Evolutionary conservation across 202 grass and related monocot species (phyloP).

Genomic region (Panicum hallii): DNA sequence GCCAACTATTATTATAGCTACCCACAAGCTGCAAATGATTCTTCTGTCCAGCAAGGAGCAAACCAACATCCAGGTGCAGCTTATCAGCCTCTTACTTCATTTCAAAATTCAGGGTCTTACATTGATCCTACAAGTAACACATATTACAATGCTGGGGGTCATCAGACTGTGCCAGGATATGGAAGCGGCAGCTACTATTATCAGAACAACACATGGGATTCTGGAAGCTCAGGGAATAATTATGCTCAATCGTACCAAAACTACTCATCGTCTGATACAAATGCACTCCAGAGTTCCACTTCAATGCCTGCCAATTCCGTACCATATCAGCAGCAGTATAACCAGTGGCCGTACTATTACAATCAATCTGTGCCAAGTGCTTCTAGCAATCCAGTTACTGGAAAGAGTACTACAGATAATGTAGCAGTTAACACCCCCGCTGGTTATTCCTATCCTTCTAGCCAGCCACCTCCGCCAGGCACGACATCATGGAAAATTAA

Average conservation of each 20-base stretch:
- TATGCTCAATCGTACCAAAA: constrained; percentile 58
- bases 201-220: constrained; percentile 59
- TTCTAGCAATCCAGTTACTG: constrained; percentile 57
- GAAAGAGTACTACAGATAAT: constrained; percentile 47
- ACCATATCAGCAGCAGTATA: constrained; percentile 82
- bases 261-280: constrained; percentile 70
- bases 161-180: constrained; percentile 83
- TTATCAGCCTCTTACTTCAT: constrained; percentile 98
- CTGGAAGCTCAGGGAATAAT: constrained; percentile 57
- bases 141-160: constrained; percentile 99
- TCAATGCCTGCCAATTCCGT: constrained; percentile 65
- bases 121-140: constrained; percentile 85
- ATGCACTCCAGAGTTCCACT: constrained; percentile 65
- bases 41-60: constrained; percentile 74
- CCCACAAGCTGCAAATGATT: constrained; percentile 59
- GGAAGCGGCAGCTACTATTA: constrained; percentile 79
- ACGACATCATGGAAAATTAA: constrained; percentile 82
- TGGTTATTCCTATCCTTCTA: constrained; percentile 75
- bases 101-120: constrained; percentile 99
- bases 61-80: constrained; percentile 98
- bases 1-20: constrained; percentile 75
- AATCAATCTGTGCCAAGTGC: constrained; percentile 57
- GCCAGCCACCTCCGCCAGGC: constrained; percentile 91
- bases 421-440: constrained; percentile 47
- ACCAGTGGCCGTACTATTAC: constrained; percentile 84